Conservation (phyloP, 129 eudicot genomes). For the Tanacetum coccineum region DNA sequence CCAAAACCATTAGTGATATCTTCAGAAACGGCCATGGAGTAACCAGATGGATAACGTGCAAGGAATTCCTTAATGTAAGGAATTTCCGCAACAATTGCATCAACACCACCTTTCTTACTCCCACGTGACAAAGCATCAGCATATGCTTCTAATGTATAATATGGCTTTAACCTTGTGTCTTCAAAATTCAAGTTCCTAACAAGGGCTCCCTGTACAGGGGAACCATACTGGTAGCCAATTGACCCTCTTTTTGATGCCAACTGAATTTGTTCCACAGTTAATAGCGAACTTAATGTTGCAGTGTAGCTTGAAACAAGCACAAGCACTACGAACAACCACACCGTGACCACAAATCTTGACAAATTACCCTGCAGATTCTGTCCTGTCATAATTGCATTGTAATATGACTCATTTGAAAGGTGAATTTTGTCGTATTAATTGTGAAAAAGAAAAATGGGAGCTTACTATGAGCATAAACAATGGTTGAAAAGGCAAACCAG, state of each 20-base stretch:
- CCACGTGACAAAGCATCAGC: constrained; percentile 36
- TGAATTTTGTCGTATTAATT: too few relatives aligned
- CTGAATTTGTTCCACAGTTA: constrained; percentile 49
- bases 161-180: too few relatives aligned
- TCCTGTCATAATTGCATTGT: constrained; percentile 23
- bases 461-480: constrained; percentile 41
- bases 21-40: too few relatives aligned
- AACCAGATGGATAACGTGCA: too few relatives aligned
- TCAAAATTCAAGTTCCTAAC: too few relatives aligned
- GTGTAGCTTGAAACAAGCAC: constrained; percentile 55
- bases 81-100: constrained; percentile 9
- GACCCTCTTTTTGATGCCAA: constrained; percentile 17
- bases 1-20: too few relatives aligned
- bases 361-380: constrained; percentile 39
- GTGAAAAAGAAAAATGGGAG: too few relatives aligned
- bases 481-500: constrained; percentile 41
- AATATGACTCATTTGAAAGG: not conserved
- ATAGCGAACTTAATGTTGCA: constrained; percentile 49
- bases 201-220: not conserved
- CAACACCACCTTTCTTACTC: constrained; percentile 14
- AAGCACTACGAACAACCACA: constrained; percentile 50
- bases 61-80: too few relatives aligned
- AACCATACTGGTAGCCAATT: constrained; percentile 12
- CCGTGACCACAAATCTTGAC: constrained; percentile 36
- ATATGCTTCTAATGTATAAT: too few relatives aligned